Evolutionary conservation across 2,329 filamentous ascomycete genomes (phyloP).

Genomic region (Pestalotiopsis sp.): DNA sequence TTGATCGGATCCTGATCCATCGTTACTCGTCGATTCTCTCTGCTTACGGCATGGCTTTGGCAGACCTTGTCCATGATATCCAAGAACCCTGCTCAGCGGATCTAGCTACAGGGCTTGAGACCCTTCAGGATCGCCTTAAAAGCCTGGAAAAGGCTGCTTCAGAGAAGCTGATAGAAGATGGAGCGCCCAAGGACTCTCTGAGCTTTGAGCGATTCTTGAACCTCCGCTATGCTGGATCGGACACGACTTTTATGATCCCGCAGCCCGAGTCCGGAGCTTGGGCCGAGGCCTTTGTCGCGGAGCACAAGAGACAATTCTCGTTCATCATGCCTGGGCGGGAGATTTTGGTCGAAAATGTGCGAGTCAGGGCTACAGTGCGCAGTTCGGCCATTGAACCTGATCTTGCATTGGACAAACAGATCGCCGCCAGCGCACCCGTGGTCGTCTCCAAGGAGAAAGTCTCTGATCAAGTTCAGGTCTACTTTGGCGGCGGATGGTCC

Average conservation of each 20-base stretch:
- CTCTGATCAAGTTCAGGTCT: constrained; percentile 12
- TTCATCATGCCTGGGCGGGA: constrained; percentile 9
- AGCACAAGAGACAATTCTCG: constrained; percentile 12
- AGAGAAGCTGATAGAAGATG: constrained; percentile 15
- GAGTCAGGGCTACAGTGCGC: constrained; percentile 6
- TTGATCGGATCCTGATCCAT: constrained; percentile 44
- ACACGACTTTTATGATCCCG: constrained; percentile 13
- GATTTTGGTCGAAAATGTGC: constrained; percentile 9
- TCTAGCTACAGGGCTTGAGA: neutral
- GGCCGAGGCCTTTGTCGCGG: constrained; percentile 7
- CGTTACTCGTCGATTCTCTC: constrained; percentile 37
- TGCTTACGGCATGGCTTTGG: constrained; percentile 45
- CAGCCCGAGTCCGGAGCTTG: constrained; percentile 6
- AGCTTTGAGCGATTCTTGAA: constrained; percentile 23
- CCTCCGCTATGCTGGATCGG: constrained; percentile 20
- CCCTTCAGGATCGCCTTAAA: neutral
- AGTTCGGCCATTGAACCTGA: neutral
- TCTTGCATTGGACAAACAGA: neutral
- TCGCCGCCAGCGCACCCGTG: neutral
- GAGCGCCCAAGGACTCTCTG: constrained; percentile 18
- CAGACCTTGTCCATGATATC: constrained; percentile 16
- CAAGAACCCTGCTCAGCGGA: constrained; percentile 5
- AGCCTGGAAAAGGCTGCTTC: neutral
- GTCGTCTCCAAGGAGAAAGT: neutral
- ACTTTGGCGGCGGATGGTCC: constrained; percentile 12